Conservation (phyloP, 192 early-diverging fungal genomes). For the Lobosporangium transversale region DNA sequence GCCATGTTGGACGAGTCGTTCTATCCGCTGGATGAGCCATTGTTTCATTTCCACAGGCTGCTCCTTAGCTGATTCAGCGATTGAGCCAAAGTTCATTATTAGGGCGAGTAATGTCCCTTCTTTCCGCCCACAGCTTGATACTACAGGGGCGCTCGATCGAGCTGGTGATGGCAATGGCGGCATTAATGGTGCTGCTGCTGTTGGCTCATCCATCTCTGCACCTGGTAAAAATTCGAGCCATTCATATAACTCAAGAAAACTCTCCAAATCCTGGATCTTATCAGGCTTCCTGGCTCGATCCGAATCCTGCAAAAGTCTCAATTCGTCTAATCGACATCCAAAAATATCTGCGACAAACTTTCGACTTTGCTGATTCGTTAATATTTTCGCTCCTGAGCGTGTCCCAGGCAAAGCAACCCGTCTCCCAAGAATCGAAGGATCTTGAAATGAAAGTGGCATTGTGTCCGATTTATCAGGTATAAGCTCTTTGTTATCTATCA, state of each 20-base stretch:
- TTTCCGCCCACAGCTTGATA: constrained; percentile 34
- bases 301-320: constrained; percentile 42
- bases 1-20: constrained; percentile 31
- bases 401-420: constrained; percentile 22
- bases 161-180: neutral
- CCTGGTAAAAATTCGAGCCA: constrained; percentile 52
- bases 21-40: constrained; percentile 30
- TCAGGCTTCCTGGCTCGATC: constrained; percentile 38
- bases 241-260: constrained; percentile 40
- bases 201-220: constrained; percentile 23
- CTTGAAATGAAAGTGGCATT: constrained; percentile 16
- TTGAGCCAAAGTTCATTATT: constrained; percentile 34
- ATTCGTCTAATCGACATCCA: constrained; percentile 26
- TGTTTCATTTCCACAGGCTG: constrained; percentile 18
- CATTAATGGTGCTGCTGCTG: neutral
- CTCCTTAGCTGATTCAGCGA: constrained; percentile 21
- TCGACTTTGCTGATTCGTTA: constrained; percentile 11
- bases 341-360: constrained; percentile 15
- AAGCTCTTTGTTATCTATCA: constrained; percentile 23
- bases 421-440: constrained; percentile 29
- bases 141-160: neutral
- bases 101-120: constrained; percentile 27
- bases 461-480: constrained; percentile 17
- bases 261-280: constrained; percentile 46
- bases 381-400: constrained; percentile 25